Evolutionary conservation across 2,329 filamentous ascomycete genomes (phyloP), one percentile per base, ranked within the genome.

Genomic region (Periconia digitata): DNA sequence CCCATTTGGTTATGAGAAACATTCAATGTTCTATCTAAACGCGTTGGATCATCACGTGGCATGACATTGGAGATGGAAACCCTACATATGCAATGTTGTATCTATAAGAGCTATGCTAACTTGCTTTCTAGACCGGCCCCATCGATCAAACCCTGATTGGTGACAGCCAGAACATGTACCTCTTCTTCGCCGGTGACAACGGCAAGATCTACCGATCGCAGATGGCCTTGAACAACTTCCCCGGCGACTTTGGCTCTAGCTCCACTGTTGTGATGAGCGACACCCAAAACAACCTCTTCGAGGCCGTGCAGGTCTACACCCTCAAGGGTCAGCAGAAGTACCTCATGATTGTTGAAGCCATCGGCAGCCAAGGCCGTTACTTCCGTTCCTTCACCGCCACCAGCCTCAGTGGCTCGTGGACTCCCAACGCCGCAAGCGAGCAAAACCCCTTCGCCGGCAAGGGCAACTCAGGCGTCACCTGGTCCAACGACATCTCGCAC

Each of bases 181-280:
- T 87, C 4, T 87, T 87, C 78, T 87, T 86, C 56, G 76, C 77
- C 0, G 85, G 83, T 6, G 85, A 87, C 69, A 85, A 87, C 53
- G 85, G 85, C 65, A 79, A 78, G 40, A 84, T 87, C 61, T 87
- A 87, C 71, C 77, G 84, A 1, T 64, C 83, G 43, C 80, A 76
- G 62, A 86, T 86, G 81, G 75, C 84, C 32, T 79, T 85, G 21
- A 76, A 66, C 40, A 78, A 81, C 51, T 87, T 87, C 74, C 85
- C 85, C 0, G 76, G 79, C 32, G 76, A 66, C 63, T 86, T 87
- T 60, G 83, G 84, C 51, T 71, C 74, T 0, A 47, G 73, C 0
- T 78, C 73, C 0, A 77, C 74, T 3, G 67, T 78, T 0, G 59
- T 85, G 50, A 59, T 85, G 59, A 78, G 69, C 61, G 84, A 84